These are phyloP conservation scores for Tilletia caries DNA, from an alignment of 1,284 basidiomycete genomes.

Conservation along the genomic window DNA sequence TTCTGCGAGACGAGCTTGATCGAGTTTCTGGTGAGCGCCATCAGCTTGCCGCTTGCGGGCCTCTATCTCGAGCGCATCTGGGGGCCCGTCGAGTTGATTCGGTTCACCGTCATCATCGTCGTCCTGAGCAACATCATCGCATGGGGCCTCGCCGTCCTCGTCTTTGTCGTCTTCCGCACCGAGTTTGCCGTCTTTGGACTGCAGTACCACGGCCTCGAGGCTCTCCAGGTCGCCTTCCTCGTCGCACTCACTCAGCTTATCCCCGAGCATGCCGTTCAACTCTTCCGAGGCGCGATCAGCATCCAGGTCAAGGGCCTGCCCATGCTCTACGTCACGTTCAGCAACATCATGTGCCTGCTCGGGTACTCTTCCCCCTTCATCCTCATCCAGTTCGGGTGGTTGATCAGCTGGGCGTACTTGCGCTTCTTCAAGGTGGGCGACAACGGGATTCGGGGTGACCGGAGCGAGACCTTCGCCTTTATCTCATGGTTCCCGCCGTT, in stretches of 20 bases:
- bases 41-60: constrained; percentile 75
- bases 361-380: constrained; percentile 92
- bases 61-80: constrained; percentile 89
- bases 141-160: constrained; percentile 38
- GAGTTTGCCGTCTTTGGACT: constrained; percentile 63
- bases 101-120: constrained; percentile 72
- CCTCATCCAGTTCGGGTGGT: constrained; percentile 95
- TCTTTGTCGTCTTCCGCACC: constrained; percentile 40
- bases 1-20: constrained; percentile 79
- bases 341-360: constrained; percentile 79
- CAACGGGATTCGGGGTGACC: constrained; percentile 67
- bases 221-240: constrained; percentile 81
- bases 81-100: constrained; percentile 79
- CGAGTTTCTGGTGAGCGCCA: constrained; percentile 71
- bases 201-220: constrained; percentile 86
- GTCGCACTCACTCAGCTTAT: constrained; percentile 97
- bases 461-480: constrained; percentile 94
- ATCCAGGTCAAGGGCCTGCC: constrained; percentile 88
- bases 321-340: constrained; percentile 87
- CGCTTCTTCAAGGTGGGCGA: constrained; percentile 89
- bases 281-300: constrained; percentile 74
- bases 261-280: constrained; percentile 92
- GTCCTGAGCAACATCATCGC: constrained; percentile 44
- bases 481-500: constrained; percentile 94
- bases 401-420: constrained; percentile 88